phyloP scores from a whole-genome alignment of 139 green algal genomes.

The Axilococcus clingmanii region DNA sequence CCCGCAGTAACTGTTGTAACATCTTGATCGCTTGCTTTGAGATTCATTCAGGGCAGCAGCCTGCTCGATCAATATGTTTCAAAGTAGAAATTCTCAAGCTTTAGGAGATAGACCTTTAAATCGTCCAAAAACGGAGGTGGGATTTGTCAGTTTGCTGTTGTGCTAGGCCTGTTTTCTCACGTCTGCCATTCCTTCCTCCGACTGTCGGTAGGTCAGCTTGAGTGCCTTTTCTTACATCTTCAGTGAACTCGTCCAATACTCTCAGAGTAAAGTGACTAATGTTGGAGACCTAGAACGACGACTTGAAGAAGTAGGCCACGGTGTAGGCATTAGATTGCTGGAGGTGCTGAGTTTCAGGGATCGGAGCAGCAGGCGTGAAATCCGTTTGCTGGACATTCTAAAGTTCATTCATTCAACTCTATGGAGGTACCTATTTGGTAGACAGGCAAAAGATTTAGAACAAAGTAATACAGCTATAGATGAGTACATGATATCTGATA shows the following conservation, averaged over 20 bases:
- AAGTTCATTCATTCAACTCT: slow-evolving; percentile 82
- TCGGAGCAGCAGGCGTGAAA: slow-evolving; percentile 49
- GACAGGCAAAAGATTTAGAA: slow-evolving; percentile 87
- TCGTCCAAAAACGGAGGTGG: slow-evolving; percentile 49
- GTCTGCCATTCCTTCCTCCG: not conserved
- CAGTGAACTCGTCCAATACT: slow-evolving; percentile 92
- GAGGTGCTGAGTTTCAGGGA: slow-evolving; percentile 83
- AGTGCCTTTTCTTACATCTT: slow-evolving; percentile 91
- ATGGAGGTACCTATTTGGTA: slow-evolving; percentile 91
- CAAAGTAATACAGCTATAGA: slow-evolving; percentile 88
- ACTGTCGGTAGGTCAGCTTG: slow-evolving; percentile 53
- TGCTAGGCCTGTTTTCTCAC: not conserved
- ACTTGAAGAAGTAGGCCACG: slow-evolving; percentile 72
- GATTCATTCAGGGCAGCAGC: not conserved
- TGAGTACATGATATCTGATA: slow-evolving; percentile 96
- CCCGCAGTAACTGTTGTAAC: too few species aligned
- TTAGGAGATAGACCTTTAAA: slow-evolving; percentile 59
- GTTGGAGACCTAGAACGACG: slow-evolving; percentile 83
- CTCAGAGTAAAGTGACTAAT: slow-evolving; percentile 70
- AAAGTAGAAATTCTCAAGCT: slow-evolving; percentile 10
- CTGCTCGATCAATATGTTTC: slow-evolving; percentile 9
- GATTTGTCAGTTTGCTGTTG: not conserved
- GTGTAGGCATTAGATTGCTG: slow-evolving; percentile 75
- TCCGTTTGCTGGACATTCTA: slow-evolving; percentile 77
- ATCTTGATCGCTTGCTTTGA: too few species aligned